Percentiles rank a stretch among this genome's conserved stretches.
phyloP scores from a whole-genome alignment of 495 filamentous ascomycete genomes.

The Penicillium subrubescens region DNA sequence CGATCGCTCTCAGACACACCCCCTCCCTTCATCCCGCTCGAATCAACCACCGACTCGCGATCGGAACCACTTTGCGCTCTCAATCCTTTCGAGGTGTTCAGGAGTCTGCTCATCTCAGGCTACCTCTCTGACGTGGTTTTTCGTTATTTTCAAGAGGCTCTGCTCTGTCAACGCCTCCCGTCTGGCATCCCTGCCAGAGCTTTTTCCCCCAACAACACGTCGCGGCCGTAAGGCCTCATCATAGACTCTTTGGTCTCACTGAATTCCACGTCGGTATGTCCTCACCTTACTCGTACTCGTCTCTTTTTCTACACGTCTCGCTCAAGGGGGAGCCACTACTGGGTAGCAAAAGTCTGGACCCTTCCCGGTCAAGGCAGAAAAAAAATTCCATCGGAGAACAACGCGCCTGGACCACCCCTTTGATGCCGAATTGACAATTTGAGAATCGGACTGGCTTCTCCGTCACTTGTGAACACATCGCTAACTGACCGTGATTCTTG shows the following conservation, averaged over 20 bases:
- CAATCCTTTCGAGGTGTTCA: slow-evolving; percentile 10
- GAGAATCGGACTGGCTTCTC: slow-evolving; percentile 17
- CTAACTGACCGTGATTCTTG: slow-evolving; percentile 17
- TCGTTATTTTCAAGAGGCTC: slow-evolving; percentile 12
- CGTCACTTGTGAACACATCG: slow-evolving; percentile 13
- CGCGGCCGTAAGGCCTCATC: slow-evolving; percentile 32
- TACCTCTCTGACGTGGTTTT: neutral
- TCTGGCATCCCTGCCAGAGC: slow-evolving; percentile 37
- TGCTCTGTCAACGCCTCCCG: slow-evolving; percentile 8
- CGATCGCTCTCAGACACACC: slow-evolving; percentile 15
- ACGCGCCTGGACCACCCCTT: slow-evolving; percentile 32
- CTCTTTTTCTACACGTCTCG: neutral
- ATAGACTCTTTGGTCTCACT: slow-evolving; percentile 29
- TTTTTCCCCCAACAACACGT: slow-evolving; percentile 13
- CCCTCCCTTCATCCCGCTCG: slow-evolving; percentile 25
- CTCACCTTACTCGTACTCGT: neutral
- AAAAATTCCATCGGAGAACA: slow-evolving; percentile 26
- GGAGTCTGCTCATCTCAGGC: neutral
- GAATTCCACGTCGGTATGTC: slow-evolving; percentile 29
- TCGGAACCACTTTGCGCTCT: slow-evolving; percentile 8
- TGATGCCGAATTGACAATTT: slow-evolving; percentile 7
- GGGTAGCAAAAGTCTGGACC: neutral
- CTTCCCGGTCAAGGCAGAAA: neutral
- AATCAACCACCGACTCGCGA: slow-evolving; percentile 15
- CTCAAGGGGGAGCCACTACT: neutral